These are phyloP conservation scores for Penicillium nucicola DNA, from an alignment of 495 filamentous ascomycete genomes.

Conservation along the genomic window DNA sequence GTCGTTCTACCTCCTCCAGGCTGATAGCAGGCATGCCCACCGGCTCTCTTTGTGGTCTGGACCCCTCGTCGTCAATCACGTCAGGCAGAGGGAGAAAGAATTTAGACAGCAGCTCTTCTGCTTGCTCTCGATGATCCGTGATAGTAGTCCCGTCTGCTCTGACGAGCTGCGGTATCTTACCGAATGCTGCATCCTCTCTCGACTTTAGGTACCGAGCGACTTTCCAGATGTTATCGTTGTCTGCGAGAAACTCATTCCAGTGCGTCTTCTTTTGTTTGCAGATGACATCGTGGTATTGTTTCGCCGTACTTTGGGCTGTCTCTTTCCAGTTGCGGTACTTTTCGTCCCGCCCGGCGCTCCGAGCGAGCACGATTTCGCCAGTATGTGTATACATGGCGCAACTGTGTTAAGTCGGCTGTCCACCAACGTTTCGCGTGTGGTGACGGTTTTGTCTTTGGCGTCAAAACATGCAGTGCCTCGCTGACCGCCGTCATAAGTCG, in stretches of 20 bases:
- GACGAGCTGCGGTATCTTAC: slow-evolving; percentile 14
- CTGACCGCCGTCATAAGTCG: no score
- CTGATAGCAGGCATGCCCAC: slow-evolving; percentile 16
- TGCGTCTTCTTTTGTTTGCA: slow-evolving; percentile 24
- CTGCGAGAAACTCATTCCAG: slow-evolving; percentile 24
- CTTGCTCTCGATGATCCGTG: slow-evolving; percentile 16
- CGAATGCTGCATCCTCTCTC: slow-evolving; percentile 15
- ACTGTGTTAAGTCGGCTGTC: slow-evolving; percentile 13
- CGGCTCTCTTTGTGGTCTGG: slow-evolving; percentile 16
- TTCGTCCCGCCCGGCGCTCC: no score
- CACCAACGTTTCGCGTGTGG: slow-evolving; percentile 15
- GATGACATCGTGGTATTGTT: slow-evolving; percentile 22
- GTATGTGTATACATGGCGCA: no score
- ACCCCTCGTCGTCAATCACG: slow-evolving; percentile 16
- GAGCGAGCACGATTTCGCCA: slow-evolving; percentile 12
- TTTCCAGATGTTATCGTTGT: slow-evolving; percentile 26
- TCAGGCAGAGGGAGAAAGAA: no score
- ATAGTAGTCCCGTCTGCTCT: slow-evolving; percentile 14
- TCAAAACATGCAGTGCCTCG: slow-evolving; percentile 7
- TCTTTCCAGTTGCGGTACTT: no score
- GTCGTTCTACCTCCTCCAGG: slow-evolving; percentile 20
- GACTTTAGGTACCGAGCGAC: slow-evolving; percentile 21
- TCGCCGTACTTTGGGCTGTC: slow-evolving; percentile 12
- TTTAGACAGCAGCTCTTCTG: no score
- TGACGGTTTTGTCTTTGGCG: slow-evolving; percentile 13